phyloP scores from a whole-genome alignment of 2,329 filamentous ascomycete species.

The Cercospora sp. region DNA sequence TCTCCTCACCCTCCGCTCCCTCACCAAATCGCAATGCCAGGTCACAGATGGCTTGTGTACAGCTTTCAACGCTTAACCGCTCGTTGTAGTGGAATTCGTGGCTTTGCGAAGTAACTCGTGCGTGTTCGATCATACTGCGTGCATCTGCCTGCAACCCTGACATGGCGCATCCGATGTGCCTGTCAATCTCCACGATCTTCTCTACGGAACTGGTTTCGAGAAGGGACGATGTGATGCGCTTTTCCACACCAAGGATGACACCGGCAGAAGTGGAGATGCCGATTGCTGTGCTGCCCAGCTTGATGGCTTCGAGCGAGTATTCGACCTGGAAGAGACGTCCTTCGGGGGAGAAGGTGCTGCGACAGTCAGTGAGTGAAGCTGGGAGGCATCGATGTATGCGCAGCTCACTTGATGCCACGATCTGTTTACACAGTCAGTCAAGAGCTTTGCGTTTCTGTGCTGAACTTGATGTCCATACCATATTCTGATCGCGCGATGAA shows the following conservation, averaged over 20 bases:
- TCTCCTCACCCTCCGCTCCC: slow-evolving; percentile 73
- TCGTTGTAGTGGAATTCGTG: slow-evolving; percentile 99
- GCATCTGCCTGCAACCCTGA: slow-evolving; percentile 96
- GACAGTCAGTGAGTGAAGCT: slow-evolving; percentile 27
- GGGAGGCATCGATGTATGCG: slow-evolving; percentile 6
- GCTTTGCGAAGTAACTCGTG: slow-evolving; percentile 90
- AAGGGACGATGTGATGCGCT: slow-evolving; percentile 95
- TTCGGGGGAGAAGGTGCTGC: slow-evolving; percentile 97
- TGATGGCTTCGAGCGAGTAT: slow-evolving; percentile 99
- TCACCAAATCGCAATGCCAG: slow-evolving; percentile 94
- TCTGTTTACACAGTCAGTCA: slow-evolving; percentile 56
- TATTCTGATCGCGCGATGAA: slow-evolving; percentile 99
- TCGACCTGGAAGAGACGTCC: slow-evolving; percentile 99
- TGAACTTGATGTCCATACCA: slow-evolving; percentile 61
- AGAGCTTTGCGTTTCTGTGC: slow-evolving; percentile 18
- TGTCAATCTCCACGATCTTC: slow-evolving; percentile 99
- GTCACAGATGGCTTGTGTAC: slow-evolving; percentile 98
- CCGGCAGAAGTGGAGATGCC: slow-evolving; percentile 92
- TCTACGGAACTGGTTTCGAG: slow-evolving; percentile 97
- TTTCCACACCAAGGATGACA: slow-evolving; percentile 95
- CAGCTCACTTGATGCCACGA: slow-evolving; percentile 87
- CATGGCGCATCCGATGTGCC: slow-evolving; percentile 99
- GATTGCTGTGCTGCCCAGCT: slow-evolving; percentile 97
- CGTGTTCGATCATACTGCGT: slow-evolving; percentile 96
- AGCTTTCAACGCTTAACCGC: slow-evolving; percentile 90